A percentile compares a stretch with the other conserved stretches of the same genome.
These are phyloP conservation scores for Cyclocybe aegerita DNA, from an alignment of 768 basidiomycete species.

Conservation along the genomic window DNA sequence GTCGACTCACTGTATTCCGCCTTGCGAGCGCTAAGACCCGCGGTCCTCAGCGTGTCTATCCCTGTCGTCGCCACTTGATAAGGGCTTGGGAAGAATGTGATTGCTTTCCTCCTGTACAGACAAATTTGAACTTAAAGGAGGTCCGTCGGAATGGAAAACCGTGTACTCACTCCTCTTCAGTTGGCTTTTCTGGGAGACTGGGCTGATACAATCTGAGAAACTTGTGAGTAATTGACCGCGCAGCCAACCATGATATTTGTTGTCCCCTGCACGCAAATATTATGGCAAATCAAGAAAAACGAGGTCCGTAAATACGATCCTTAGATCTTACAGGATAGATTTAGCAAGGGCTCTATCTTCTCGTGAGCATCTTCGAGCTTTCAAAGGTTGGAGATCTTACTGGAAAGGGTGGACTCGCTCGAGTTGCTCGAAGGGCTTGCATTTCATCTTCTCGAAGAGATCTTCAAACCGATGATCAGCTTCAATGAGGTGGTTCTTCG, in stretches of 20 bases:
- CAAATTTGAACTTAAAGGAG: not conserved
- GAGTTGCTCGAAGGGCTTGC: constrained; percentile 75
- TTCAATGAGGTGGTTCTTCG: constrained; percentile 65
- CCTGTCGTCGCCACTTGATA: constrained; percentile 64
- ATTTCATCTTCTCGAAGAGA: constrained; percentile 63
- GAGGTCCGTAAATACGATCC: not conserved
- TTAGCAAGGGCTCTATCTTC: constrained; percentile 58
- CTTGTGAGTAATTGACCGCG: constrained; percentile 76
- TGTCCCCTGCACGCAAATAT: constrained; percentile 48
- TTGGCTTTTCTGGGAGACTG: constrained; percentile 65
- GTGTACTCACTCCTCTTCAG: constrained; percentile 45
- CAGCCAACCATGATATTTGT: constrained; percentile 87
- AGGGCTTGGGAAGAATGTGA: constrained; percentile 65
- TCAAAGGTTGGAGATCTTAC: constrained; percentile 33
- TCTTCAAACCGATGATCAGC: constrained; percentile 71
- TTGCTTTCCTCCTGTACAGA: constrained; percentile 16
- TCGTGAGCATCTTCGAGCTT: not conserved
- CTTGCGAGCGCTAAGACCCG: constrained; percentile 82
- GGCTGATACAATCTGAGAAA: constrained; percentile 79
- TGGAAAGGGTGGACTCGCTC: constrained; percentile 83
- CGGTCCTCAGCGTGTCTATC: constrained; percentile 58
- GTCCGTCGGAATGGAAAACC: not conserved
- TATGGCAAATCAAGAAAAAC: not conserved
- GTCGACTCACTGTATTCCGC: constrained; percentile 75
- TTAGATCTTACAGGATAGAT: constrained; percentile 62